Percentiles rank a stretch among this genome's conserved stretches.
Conservation (phyloP, 257 asterid species). For the Penstemon barbatus region DNA sequence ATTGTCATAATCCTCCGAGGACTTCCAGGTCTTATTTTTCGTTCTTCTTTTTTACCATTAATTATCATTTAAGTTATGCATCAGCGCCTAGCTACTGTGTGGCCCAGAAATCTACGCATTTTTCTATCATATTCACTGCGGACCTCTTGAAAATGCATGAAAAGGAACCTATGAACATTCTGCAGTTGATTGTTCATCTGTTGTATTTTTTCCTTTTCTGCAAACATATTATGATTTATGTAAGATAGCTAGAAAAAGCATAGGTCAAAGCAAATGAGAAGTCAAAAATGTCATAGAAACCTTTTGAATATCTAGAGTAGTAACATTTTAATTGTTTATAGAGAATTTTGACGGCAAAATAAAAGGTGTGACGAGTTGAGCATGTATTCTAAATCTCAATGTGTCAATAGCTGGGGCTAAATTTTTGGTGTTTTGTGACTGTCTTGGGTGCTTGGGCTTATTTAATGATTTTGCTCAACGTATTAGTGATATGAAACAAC, state of each 20-base stretch:
- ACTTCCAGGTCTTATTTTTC: slow-evolving; percentile 70
- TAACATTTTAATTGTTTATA: not conserved
- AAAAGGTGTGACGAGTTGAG: not conserved
- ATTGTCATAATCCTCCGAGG: slow-evolving; percentile 87
- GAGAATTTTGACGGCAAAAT: not conserved
- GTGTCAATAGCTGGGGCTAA: not conserved
- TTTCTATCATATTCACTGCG: not conserved
- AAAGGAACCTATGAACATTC: slow-evolving; percentile 3
- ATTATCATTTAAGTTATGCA: not conserved
- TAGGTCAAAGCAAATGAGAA: too few relatives aligned
- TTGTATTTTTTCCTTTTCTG: not conserved
- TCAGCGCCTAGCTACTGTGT: slow-evolving; percentile 3
- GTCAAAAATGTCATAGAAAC: too few relatives aligned
- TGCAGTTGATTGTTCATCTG: not conserved
- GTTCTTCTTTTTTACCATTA: not conserved
- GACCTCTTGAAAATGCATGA: slow-evolving; percentile 10
- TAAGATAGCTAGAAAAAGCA: too few relatives aligned
- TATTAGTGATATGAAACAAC: not conserved
- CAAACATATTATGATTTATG: too few relatives aligned
- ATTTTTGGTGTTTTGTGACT: not conserved
- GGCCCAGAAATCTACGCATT: slow-evolving; percentile 1
- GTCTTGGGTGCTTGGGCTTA: not conserved
- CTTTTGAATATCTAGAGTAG: too few relatives aligned
- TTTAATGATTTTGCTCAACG: not conserved
- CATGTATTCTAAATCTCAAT: too few relatives aligned